phyloP scores from a whole-genome alignment of 202 grass and related monocot genomes.

The Carex arenaria region DNA sequence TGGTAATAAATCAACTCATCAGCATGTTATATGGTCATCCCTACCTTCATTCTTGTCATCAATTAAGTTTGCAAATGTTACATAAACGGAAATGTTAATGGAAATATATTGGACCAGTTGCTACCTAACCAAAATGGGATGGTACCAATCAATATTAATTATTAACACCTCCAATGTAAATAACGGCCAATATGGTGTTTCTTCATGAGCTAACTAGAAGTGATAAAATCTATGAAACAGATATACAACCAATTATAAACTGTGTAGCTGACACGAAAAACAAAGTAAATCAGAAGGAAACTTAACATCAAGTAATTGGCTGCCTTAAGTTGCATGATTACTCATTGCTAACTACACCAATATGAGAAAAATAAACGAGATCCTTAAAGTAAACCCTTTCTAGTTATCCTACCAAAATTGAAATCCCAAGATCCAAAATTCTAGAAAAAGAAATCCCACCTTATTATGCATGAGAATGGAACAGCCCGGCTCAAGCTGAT shows the following conservation, averaged over 20 bases:
- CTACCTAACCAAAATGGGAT: not conserved
- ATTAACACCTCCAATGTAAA: not conserved
- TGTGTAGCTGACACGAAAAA: not conserved
- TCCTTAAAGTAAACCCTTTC: not conserved
- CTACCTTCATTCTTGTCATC: not conserved
- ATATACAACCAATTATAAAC: not conserved
- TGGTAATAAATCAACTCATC: conserved; percentile 28
- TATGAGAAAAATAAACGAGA: not conserved
- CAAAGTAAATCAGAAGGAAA: not conserved
- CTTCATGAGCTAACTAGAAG: not conserved
- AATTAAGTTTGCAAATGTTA: not conserved
- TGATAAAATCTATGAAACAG: not conserved
- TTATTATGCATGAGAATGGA: conserved; percentile 98
- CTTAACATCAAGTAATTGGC: not conserved
- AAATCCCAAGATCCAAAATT: conserved; percentile 1
- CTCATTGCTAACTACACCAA: not conserved
- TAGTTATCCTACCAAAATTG: not conserved
- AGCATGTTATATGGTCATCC: not conserved
- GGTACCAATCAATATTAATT: not conserved
- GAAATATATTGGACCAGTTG: not conserved
- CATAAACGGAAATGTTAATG: not conserved
- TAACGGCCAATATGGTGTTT: not conserved
- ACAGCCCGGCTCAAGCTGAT: conserved; percentile 96
- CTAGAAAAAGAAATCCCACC: conserved; percentile 21
- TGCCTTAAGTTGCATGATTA: not conserved